These are phyloP conservation scores for Fusarium sp. DNA, from an alignment of 2,329 filamentous ascomycete species.

Conservation along the genomic window DNA sequence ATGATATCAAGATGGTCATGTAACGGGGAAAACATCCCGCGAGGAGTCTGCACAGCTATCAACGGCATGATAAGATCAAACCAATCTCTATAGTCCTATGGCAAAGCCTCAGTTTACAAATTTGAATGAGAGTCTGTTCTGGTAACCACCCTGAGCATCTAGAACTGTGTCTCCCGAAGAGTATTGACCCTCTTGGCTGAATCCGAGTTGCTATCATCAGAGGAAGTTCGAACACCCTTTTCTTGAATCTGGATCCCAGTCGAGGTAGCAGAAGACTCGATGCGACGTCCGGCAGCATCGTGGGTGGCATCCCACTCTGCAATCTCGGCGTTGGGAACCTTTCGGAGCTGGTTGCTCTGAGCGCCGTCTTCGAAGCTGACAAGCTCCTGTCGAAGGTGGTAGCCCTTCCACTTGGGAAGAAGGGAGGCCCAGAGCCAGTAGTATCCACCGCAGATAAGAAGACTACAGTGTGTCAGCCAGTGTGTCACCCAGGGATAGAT, in stretches of 20 bases:
- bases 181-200: neutral
- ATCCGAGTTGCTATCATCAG: neutral
- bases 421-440: slow-evolving; percentile 70
- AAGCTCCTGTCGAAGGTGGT: slow-evolving; percentile 68
- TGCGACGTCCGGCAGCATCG: slow-evolving; percentile 57
- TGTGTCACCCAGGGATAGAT: neutral
- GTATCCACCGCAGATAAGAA: slow-evolving; percentile 67
- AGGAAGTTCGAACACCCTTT: neutral
- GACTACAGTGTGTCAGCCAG: slow-evolving; percentile 46
- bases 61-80: neutral
- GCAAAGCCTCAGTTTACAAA: too few relatives aligned
- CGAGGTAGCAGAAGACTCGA: neutral
- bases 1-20: neutral
- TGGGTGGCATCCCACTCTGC: slow-evolving; percentile 68
- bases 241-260: neutral
- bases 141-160: neutral
- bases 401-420: slow-evolving; percentile 64
- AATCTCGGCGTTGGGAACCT: slow-evolving; percentile 64
- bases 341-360: slow-evolving; percentile 61
- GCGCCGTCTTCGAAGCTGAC: slow-evolving; percentile 56
- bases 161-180: neutral
- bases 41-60: neutral
- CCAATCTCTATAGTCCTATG: neutral
- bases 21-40: neutral
- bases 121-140: too few relatives aligned